A percentile compares a stretch with the other conserved stretches of the same genome.
Evolutionary conservation across 805 yeast genomes (phyloP).

Genomic region (Yarrowia divulgata): DNA sequence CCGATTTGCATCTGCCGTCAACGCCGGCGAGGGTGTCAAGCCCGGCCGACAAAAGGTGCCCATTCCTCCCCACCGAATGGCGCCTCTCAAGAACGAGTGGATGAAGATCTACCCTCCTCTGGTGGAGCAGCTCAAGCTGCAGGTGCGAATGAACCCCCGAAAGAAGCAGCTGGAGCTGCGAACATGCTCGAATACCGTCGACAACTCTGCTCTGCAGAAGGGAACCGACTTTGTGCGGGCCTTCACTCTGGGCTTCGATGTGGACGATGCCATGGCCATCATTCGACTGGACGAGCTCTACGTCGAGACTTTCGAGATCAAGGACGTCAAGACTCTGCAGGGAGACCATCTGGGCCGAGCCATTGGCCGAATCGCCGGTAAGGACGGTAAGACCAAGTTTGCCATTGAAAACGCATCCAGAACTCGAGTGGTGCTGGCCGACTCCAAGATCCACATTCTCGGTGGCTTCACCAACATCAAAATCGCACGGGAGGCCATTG

Average conservation of each 20-base stretch:
- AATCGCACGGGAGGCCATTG: conserved; percentile 98
- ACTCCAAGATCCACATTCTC: conserved; percentile 91
- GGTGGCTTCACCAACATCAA: conserved; percentile 97
- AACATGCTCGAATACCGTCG: conserved; percentile 83
- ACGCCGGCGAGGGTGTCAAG: conserved; percentile 69
- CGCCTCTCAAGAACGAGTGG: conserved; percentile 91
- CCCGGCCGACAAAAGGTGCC: conserved; percentile 86
- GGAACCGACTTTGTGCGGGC: conserved; percentile 98
- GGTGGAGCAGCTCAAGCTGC: conserved; percentile 92
- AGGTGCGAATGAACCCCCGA: conserved; percentile 92
- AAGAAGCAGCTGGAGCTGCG: conserved; percentile 82
- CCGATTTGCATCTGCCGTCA: conserved; percentile 76
- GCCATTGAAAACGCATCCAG: conserved; percentile 98
- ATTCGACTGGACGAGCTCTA: conserved; percentile 93
- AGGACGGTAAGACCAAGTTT: conserved; percentile 97
- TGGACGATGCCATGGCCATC: conserved; percentile 95
- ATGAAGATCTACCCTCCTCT: conserved; percentile 93
- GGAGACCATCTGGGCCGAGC: conserved; percentile 99
- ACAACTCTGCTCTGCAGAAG: conserved; percentile 93
- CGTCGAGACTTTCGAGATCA: conserved; percentile 95
- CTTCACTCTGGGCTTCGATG: conserved; percentile 93
- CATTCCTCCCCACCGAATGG: conserved; percentile 97
- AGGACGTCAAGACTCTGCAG: conserved; percentile 92
- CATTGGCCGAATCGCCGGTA: conserved; percentile 99
- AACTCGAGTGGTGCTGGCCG: conserved; percentile 97